phyloP scores from a whole-genome alignment of 2,329 filamentous ascomycete genomes.

The Juglanconis oblonga region DNA sequence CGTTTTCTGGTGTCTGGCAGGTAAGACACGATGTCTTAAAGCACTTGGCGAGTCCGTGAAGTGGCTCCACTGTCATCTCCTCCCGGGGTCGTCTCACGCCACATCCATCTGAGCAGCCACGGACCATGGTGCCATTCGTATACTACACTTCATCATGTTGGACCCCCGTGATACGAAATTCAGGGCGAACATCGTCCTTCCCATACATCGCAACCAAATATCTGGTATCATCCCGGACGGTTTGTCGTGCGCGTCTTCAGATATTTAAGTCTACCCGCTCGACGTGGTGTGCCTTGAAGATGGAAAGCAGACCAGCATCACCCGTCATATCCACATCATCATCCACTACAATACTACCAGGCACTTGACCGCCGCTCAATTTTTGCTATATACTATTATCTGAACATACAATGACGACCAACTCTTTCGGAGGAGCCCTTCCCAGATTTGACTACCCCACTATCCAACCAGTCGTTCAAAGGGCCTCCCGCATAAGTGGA shows the following conservation, averaged over 20 bases:
- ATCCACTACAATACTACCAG: background rate
- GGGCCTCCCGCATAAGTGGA: slow-evolving; percentile 12
- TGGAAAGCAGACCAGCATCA: slow-evolving; percentile 16
- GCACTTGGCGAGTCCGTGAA: background rate
- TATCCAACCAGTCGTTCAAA: slow-evolving; percentile 11
- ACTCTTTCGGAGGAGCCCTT: slow-evolving; percentile 17
- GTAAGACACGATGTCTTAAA: slow-evolving; percentile 10
- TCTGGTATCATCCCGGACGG: background rate
- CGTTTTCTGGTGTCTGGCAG: background rate
- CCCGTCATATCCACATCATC: background rate
- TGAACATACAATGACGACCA: slow-evolving; percentile 17
- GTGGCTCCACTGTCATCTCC: slow-evolving; percentile 15
- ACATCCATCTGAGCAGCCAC: slow-evolving; percentile 11
- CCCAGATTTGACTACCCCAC: slow-evolving; percentile 18
- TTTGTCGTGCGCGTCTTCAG: background rate
- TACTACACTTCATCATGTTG: slow-evolving; percentile 3
- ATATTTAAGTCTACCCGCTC: slow-evolving; percentile 16
- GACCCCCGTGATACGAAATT: background rate
- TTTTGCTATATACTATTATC: background rate
- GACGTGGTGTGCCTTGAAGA: background rate
- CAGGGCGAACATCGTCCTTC: background rate
- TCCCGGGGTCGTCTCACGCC: slow-evolving; percentile 11
- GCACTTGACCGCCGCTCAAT: background rate
- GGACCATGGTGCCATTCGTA: slow-evolving; percentile 11
- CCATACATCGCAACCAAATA: background rate